Conservation (phyloP, 768 basidiomycete species). For the Lepiota venenata region DNA sequence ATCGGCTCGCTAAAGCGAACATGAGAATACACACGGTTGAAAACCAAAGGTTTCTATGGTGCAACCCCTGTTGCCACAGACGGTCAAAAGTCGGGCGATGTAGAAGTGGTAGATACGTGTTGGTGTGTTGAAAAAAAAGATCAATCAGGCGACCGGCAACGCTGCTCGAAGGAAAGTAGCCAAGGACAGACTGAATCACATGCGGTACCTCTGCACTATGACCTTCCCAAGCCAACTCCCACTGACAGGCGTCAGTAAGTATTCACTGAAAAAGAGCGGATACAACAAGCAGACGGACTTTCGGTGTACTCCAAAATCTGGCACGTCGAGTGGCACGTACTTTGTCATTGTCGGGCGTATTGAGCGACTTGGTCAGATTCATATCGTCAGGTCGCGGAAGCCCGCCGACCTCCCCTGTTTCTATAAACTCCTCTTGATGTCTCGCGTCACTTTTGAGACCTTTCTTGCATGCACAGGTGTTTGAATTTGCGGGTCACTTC, state of each 20-base stretch:
- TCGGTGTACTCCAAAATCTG: slow-evolving; percentile 56
- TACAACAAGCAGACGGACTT: slow-evolving; percentile 32
- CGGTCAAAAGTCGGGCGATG: slow-evolving; percentile 69
- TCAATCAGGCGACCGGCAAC: slow-evolving; percentile 57
- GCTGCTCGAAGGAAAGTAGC: slow-evolving; percentile 60
- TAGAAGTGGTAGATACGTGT: slow-evolving; percentile 61
- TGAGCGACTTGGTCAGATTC: not conserved
- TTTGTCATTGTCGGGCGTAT: slow-evolving; percentile 19
- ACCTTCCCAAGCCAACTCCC: slow-evolving; percentile 58
- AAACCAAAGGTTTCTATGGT: slow-evolving; percentile 58
- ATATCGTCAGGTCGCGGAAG: not conserved
- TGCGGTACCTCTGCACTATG: slow-evolving; percentile 27
- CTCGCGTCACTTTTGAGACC: not conserved
- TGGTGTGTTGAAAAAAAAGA: slow-evolving; percentile 63
- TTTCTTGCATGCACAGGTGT: slow-evolving; percentile 44
- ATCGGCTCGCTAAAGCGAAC: slow-evolving; percentile 70
- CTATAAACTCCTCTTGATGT: slow-evolving; percentile 13
- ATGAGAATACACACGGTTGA: slow-evolving; percentile 55
- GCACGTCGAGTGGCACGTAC: slow-evolving; percentile 32
- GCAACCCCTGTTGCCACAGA: slow-evolving; percentile 51
- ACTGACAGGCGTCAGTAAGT: slow-evolving; percentile 31
- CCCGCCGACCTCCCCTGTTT: not conserved
- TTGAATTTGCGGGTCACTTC: slow-evolving; percentile 51
- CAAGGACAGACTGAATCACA: slow-evolving; percentile 30
- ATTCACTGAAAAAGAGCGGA: not conserved